Base-by-base conservation (phyloP, 805 yeast genomes). In the Metschnikowia kunwiensis region DNA sequence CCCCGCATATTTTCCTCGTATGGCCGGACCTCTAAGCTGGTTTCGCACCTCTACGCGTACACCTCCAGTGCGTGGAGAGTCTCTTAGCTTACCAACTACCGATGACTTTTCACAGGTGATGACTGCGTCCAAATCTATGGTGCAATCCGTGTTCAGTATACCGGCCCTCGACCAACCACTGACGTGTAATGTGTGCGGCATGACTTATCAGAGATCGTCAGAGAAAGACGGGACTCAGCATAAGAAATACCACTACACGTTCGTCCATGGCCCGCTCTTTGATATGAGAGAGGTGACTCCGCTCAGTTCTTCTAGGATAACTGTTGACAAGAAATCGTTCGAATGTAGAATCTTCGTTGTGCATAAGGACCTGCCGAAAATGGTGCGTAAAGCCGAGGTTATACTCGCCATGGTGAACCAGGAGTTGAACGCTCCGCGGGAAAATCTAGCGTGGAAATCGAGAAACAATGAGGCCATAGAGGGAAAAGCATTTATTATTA, bases 371-470 rank as follows among this genome's bases (percentile, higher is more conserved):
- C 42, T 41, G 12, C 40, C 43, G 11, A 36, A 42, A 16, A 61
- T 61, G 40, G 46, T 60, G n/a, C 40, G 42, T 13, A 55, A 55
- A 28, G 55, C 53, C 3, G 57, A 54, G 23, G 44, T 49, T 27
- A 50, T 79, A 4, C 53, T 83, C 40, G 58, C 62, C 1, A 58
- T 80, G 53, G 84, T 76, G 6, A 82, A 83, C 51, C 63, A 59
- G 5, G 83, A 77, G 43, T 58, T 83, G 31, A 74, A 70, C 55
- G 87, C 89, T 0, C 82, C 68, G 0, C 32, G 28, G 9, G 71
- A 57, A 12, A 56, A 63, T 10, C 40, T 47, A 5, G 43, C 42
- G n/a, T 68, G 73, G 73, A 50, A 49, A 38, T 23, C 27, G 4
- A 41, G 1, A 24, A 16, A 22, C 2, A n/a, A 19, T 3, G 18